These are phyloP conservation scores for Centrapalus pauciflorus DNA, from an alignment of 129 eudicot species.

Conservation along the genomic window DNA sequence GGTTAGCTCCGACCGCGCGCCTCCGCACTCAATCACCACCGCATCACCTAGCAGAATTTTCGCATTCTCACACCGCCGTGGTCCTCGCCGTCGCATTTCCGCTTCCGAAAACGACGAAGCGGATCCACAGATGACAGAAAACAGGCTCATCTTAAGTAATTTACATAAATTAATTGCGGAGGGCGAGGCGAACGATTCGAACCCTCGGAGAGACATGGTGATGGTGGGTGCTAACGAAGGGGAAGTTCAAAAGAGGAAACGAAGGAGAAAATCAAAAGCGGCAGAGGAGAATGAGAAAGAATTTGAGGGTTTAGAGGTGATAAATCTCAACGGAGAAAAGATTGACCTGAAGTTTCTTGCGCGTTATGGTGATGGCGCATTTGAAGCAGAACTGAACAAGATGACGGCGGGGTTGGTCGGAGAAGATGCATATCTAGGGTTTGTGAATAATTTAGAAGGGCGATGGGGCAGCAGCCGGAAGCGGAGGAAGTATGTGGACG, in stretches of 20 bases:
- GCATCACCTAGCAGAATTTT: background rate
- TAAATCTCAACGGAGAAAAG: background rate
- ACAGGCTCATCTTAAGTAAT: background rate
- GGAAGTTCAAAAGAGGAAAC: background rate
- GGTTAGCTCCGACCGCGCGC: background rate
- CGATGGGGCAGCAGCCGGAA: slow-evolving; percentile 17
- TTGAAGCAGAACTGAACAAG: background rate
- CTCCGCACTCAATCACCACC: background rate
- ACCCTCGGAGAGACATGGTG: background rate
- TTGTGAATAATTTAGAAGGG: slow-evolving; percentile 19
- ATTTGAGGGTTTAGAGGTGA: background rate
- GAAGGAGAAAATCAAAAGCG: slow-evolving; percentile 10
- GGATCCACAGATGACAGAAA: slow-evolving; percentile 3
- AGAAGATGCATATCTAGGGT: slow-evolving; percentile 20
- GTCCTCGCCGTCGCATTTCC: background rate
- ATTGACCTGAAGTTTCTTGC: slow-evolving; percentile 16
- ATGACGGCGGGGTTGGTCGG: slow-evolving; percentile 13
- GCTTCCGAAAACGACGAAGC: background rate
- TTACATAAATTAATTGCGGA: background rate
- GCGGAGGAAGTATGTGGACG: slow-evolving; percentile 23
- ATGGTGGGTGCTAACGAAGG: slow-evolving; percentile 2
- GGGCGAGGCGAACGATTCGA: background rate
- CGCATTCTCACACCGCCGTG: slow-evolving; percentile 10
- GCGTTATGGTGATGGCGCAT: background rate
- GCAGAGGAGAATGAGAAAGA: background rate